These are phyloP conservation scores for Epichloe sylvatica DNA, from an alignment of 2,329 filamentous ascomycete genomes.

Conservation along the genomic window DNA sequence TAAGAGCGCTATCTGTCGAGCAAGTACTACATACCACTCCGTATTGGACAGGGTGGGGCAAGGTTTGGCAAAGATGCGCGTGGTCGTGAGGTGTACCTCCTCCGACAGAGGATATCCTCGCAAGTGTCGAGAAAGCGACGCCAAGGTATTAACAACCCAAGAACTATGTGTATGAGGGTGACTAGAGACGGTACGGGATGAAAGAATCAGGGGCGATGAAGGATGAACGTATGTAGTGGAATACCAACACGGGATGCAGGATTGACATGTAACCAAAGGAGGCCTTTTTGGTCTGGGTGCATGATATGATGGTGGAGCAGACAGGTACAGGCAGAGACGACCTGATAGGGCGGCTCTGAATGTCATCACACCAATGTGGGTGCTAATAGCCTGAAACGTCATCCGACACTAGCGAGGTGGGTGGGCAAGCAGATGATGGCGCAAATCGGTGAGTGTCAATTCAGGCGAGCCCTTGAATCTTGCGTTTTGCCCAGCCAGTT, in stretches of 20 bases:
- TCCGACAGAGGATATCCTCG: not conserved
- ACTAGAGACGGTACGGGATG: not conserved
- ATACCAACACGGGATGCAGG: not conserved
- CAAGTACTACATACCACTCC: not conserved
- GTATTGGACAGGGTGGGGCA: not conserved
- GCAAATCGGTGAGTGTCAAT: too few relatives aligned
- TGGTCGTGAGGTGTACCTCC: not conserved
- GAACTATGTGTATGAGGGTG: not conserved
- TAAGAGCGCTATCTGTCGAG: slow-evolving; percentile 2
- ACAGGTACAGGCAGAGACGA: too few relatives aligned
- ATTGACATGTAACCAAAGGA: not conserved
- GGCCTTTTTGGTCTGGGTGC: too few relatives aligned
- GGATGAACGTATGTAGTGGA: not conserved
- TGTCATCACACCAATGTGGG: not conserved
- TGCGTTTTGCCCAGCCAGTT: too few relatives aligned
- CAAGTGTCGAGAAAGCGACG: not conserved
- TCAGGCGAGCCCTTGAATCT: too few relatives aligned
- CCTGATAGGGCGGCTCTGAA: not conserved
- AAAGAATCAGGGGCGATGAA: not conserved
- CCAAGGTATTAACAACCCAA: not conserved
- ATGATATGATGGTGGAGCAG: not conserved
- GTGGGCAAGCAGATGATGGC: too few relatives aligned
- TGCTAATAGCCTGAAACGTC: not conserved
- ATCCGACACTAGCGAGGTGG: not conserved
- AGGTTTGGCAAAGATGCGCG: not conserved